phyloP scores from a whole-genome alignment of 345 rosid species.

The Salix arbutifolia region DNA sequence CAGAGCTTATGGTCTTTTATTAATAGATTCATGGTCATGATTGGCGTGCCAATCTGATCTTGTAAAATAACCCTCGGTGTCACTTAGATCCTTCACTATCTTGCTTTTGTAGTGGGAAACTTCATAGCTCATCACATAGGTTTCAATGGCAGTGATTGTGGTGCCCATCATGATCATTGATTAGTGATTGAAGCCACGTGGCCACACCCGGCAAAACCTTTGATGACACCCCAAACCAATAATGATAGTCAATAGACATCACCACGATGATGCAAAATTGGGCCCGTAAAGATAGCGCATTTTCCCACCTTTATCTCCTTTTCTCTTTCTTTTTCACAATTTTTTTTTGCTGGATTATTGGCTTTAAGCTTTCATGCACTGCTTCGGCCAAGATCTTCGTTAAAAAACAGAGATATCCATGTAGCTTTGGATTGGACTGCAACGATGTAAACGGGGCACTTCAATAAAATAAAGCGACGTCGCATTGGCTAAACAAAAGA shows the following conservation, averaged over 20 bases:
- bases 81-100: background rate
- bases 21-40: background rate
- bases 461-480: background rate
- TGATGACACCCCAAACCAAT: slow-evolving; percentile 1
- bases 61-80: background rate
- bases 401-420: slow-evolving; percentile 18
- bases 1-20: background rate
- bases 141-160: background rate
- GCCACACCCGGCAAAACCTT: slow-evolving; percentile 7
- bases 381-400: slow-evolving; percentile 10
- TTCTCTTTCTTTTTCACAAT: background rate
- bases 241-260: slow-evolving; percentile 1
- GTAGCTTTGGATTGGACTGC: slow-evolving; percentile 12
- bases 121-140: background rate
- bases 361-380: background rate
- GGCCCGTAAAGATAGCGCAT: slow-evolving; percentile 14
- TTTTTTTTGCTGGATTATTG: background rate
- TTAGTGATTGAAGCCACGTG: slow-evolving; percentile 10
- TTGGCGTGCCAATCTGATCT: background rate
- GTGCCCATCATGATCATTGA: background rate
- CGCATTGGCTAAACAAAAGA: background rate
- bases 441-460: slow-evolving; percentile 13
- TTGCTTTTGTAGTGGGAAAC: too few species aligned
- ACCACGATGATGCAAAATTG: background rate
- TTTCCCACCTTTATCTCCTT: background rate